Evolutionary conservation across 2,329 filamentous ascomycete genomes (phyloP).

Genomic region (Clarireedia paspali): DNA sequence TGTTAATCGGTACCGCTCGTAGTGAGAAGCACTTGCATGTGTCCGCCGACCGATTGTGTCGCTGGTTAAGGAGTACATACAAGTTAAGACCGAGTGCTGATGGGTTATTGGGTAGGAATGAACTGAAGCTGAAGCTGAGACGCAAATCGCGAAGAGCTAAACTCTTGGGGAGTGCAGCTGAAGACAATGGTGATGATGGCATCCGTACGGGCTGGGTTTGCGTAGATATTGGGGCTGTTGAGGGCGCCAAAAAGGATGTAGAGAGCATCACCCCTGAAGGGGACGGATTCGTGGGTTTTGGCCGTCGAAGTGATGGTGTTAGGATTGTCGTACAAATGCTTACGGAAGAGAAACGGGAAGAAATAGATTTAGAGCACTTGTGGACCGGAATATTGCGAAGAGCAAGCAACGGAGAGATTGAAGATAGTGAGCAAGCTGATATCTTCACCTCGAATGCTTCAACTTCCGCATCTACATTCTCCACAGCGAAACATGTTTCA

Average conservation of each 20-base stretch:
- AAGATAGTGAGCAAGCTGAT: slow-evolving; percentile 1
- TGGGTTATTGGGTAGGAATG: slow-evolving; percentile 80
- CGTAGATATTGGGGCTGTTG: slow-evolving; percentile 72
- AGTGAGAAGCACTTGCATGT: slow-evolving; percentile 92
- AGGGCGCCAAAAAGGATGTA: slow-evolving; percentile 38
- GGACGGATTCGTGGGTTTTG: slow-evolving; percentile 68
- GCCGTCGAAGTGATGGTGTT: slow-evolving; percentile 46
- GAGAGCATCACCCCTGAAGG: slow-evolving; percentile 38
- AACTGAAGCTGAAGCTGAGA: slow-evolving; percentile 79
- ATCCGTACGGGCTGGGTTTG: slow-evolving; percentile 95
- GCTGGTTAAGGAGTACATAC: slow-evolving; percentile 71
- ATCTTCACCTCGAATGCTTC: background rate
- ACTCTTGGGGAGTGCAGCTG: slow-evolving; percentile 63
- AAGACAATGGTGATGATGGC: slow-evolving; percentile 66
- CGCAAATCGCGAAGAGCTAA: slow-evolving; percentile 76
- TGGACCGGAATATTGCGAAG: slow-evolving; percentile 37
- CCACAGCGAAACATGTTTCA: background rate
- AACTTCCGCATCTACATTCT: background rate
- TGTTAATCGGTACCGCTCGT: slow-evolving; percentile 86
- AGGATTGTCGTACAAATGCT: slow-evolving; percentile 65
- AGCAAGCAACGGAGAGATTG: slow-evolving; percentile 8
- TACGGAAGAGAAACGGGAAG: slow-evolving; percentile 60
- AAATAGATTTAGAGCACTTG: slow-evolving; percentile 58
- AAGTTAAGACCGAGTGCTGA: slow-evolving; percentile 73
- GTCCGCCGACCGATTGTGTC: slow-evolving; percentile 78